A percentile compares a stretch with the other conserved stretches of the same genome.
These are phyloP conservation scores for Moricandia arvensis DNA, from an alignment of 345 rosid genomes.

Conservation along the genomic window DNA sequence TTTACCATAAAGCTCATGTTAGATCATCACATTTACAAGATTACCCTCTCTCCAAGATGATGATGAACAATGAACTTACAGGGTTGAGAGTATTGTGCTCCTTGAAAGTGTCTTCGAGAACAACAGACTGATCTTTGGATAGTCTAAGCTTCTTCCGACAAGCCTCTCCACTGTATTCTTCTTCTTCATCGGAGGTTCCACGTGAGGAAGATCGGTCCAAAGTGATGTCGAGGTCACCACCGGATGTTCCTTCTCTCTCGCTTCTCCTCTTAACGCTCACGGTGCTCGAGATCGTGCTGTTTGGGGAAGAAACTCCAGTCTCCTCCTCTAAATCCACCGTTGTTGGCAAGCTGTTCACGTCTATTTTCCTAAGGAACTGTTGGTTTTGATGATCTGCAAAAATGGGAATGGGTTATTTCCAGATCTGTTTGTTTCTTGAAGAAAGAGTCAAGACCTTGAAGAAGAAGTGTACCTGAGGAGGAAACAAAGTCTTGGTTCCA, in stretches of 20 bases:
- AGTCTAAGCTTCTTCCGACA: conserved; percentile 96
- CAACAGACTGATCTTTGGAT: conserved; percentile 89
- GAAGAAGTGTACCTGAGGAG: conserved; percentile 44
- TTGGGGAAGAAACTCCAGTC: conserved; percentile 85
- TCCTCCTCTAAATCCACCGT: conserved; percentile 76
- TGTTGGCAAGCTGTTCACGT: conserved; percentile 76
- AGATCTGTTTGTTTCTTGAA: conserved; percentile 13
- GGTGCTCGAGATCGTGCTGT: conserved; percentile 85
- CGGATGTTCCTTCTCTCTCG: conserved; percentile 60
- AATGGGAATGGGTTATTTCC: not conserved
- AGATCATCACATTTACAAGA: not conserved
- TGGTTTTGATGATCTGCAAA: conserved; percentile 37
- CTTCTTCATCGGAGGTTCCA: conserved; percentile 59
- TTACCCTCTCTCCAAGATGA: not conserved
- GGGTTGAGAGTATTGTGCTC: conserved; percentile 97
- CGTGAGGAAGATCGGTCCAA: conserved; percentile 65
- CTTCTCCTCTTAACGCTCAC: conserved; percentile 72
- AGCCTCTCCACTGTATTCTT: conserved; percentile 85
- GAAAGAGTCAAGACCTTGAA: not conserved
- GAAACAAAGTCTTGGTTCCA: conserved; percentile 54
- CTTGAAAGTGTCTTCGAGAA: conserved; percentile 92
- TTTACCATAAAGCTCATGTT: conserved; percentile 4
- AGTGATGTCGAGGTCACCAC: conserved; percentile 53
- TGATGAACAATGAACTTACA: conserved; percentile 48
- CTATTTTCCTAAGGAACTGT: conserved; percentile 66